Percentiles rank a stretch among this genome's conserved stretches.
Conservation (phyloP, 2,329 filamentous ascomycete species). For the Monosporascus sp. region DNA sequence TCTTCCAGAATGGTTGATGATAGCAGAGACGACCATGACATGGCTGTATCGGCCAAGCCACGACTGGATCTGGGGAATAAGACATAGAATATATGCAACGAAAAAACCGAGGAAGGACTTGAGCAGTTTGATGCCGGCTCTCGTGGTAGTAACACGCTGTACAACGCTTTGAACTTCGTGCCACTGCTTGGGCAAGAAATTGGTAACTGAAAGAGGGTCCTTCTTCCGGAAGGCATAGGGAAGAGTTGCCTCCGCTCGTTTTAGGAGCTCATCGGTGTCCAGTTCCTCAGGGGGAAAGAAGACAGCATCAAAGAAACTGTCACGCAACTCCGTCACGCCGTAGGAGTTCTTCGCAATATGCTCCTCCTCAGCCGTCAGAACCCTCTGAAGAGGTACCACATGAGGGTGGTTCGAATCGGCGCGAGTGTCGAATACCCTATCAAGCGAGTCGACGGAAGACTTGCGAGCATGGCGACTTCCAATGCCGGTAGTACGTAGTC, state of each 20-base stretch:
- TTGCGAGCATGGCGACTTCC: conserved; percentile 11
- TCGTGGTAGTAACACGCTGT: conserved; percentile 39
- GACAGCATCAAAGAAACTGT: conserved; percentile 43
- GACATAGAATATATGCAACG: conserved; percentile 49
- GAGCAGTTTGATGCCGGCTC: conserved; percentile 44
- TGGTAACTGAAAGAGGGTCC: conserved; percentile 40
- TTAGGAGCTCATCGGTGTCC: conserved; percentile 33
- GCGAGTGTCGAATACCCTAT: conserved; percentile 24
- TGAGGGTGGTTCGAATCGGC: conserved; percentile 9
- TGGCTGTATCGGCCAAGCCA: conserved; percentile 51
- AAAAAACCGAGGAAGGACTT: conserved; percentile 55
- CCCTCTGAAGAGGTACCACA: conserved; percentile 6
- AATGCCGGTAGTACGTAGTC: conserved; percentile 11
- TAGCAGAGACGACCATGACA: conserved; percentile 51
- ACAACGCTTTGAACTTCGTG: conserved; percentile 38
- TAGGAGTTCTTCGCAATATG: conserved; percentile 33
- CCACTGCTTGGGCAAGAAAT: conserved; percentile 44
- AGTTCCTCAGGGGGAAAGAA: conserved; percentile 39
- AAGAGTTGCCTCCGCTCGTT: conserved; percentile 38
- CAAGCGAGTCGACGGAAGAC: conserved; percentile 22
- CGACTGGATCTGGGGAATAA: conserved; percentile 41
- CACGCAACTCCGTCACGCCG: conserved; percentile 37
- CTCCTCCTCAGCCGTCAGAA: conserved; percentile 19
- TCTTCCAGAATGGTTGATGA: conserved; percentile 53
- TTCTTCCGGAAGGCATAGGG: conserved; percentile 41